Conservation (phyloP, 2,329 filamentous ascomycete species). For the Ophiostoma quercus region DNA sequence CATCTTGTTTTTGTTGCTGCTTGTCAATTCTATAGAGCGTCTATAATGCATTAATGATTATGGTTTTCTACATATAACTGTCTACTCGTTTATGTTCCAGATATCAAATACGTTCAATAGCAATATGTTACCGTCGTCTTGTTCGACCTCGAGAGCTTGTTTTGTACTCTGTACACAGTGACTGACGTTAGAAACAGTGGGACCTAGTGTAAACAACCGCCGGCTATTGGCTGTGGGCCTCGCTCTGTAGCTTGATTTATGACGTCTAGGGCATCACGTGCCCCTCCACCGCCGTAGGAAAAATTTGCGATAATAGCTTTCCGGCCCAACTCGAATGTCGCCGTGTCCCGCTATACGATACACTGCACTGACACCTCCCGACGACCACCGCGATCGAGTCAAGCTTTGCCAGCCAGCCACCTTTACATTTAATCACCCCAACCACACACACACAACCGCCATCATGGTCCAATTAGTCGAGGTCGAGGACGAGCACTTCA, state of each 20-base stretch:
- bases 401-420: background rate
- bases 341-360: slow-evolving; percentile 13
- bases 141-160: background rate
- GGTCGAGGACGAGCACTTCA: slow-evolving; percentile 94
- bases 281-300: background rate
- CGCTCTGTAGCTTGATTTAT: background rate
- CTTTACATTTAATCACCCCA: no score
- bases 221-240: background rate
- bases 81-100: no score
- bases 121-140: background rate
- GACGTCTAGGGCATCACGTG: slow-evolving; percentile 20
- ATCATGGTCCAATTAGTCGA: slow-evolving; percentile 92
- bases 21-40: background rate
- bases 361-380: background rate
- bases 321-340: background rate
- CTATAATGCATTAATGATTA: background rate
- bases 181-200: background rate
- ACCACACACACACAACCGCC: slow-evolving; percentile 12
- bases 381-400: background rate
- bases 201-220: background rate
- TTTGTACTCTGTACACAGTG: background rate
- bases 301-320: slow-evolving; percentile 19
- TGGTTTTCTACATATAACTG: no score
- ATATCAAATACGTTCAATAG: background rate
- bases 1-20: background rate